These are phyloP conservation scores for Chaetoscypha palmicola DNA, from an alignment of 2,329 filamentous ascomycete species.

Conservation along the genomic window DNA sequence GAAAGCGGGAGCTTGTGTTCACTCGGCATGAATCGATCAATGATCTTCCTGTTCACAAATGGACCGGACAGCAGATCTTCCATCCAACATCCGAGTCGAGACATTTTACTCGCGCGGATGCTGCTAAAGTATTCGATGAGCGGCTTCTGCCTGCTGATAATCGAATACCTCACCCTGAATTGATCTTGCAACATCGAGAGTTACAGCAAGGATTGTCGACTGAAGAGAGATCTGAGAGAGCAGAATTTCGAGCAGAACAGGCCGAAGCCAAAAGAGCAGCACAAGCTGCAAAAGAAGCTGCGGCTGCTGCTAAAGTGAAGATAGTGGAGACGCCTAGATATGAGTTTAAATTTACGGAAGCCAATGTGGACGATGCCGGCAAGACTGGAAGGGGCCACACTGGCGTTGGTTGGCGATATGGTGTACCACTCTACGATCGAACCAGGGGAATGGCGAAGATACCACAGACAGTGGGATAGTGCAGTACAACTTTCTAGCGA, in stretches of 20 bases:
- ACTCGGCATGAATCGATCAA: constrained; percentile 52
- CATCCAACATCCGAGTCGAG: constrained; percentile 56
- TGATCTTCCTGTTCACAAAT: constrained; percentile 55
- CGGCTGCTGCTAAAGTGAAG: constrained; percentile 36
- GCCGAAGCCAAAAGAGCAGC: constrained; percentile 39
- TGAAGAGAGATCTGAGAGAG: constrained; percentile 25
- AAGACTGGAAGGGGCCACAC: constrained; percentile 43
- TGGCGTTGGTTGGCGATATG: constrained; percentile 57
- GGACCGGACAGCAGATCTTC: constrained; percentile 58
- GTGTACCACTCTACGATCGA: constrained; percentile 54
- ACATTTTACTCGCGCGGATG: constrained; percentile 57
- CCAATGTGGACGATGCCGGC: constrained; percentile 51
- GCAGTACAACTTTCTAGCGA: neutral
- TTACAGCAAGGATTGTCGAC: constrained; percentile 33
- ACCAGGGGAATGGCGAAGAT: constrained; percentile 61
- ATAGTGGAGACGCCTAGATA: constrained; percentile 44
- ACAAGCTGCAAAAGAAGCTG: constrained; percentile 30
- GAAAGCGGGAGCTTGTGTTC: neutral
- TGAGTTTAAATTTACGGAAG: constrained; percentile 56
- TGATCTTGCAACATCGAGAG: constrained; percentile 49
- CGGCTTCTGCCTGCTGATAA: constrained; percentile 53
- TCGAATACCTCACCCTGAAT: constrained; percentile 55
- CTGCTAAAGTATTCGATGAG: constrained; percentile 56
- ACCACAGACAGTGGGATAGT: constrained; percentile 47
- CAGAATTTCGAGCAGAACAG: constrained; percentile 31